Percentiles rank a stretch among this genome's conserved stretches.
phyloP scores from a whole-genome alignment of 2,329 filamentous ascomycete species.

The Aureobasidium pullulans region DNA sequence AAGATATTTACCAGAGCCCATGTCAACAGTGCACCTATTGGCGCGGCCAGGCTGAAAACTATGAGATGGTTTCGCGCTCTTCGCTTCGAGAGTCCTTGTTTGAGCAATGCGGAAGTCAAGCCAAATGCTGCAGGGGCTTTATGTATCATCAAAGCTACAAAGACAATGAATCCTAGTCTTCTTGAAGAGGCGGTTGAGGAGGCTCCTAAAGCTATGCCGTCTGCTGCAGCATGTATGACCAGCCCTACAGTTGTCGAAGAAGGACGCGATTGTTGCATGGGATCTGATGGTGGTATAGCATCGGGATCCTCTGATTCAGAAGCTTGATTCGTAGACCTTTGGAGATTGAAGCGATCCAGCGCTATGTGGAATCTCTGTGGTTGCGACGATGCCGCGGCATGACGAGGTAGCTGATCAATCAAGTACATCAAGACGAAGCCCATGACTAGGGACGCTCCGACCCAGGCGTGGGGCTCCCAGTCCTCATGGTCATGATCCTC shows the following conservation, averaged over 20 bases:
- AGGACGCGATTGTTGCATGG: conserved; percentile 28
- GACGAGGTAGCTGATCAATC: conserved; percentile 75
- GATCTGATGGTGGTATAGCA: conserved; percentile 33
- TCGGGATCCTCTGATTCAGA: conserved; percentile 20
- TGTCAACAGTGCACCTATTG: conserved; percentile 74
- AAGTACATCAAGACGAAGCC: conserved; percentile 97
- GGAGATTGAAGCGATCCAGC: conserved; percentile 47
- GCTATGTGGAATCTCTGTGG: conserved; percentile 78
- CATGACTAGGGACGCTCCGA: conserved; percentile 77
- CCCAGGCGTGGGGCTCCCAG: conserved; percentile 61
- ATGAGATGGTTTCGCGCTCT: conserved; percentile 77
- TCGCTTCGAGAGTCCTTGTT: conserved; percentile 83
- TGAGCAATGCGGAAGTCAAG: conserved; percentile 79
- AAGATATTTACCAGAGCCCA: conserved; percentile 72
- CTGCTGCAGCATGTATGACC: conserved; percentile 92
- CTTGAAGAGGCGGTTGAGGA: conserved; percentile 61
- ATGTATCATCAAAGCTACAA: conserved; percentile 93
- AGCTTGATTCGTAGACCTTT: conserved; percentile 8
- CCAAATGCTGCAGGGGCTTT: conserved; percentile 96
- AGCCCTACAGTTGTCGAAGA: conserved; percentile 68
- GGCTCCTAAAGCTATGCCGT: conserved; percentile 92
- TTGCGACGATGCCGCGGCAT: conserved; percentile 50
- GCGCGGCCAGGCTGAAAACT: conserved; percentile 86
- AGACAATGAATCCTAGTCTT: conserved; percentile 82
- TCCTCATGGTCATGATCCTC: conserved; percentile 23